These are phyloP conservation scores for Candida lessepsii DNA, from an alignment of 805 yeast species.

Conservation along the genomic window DNA sequence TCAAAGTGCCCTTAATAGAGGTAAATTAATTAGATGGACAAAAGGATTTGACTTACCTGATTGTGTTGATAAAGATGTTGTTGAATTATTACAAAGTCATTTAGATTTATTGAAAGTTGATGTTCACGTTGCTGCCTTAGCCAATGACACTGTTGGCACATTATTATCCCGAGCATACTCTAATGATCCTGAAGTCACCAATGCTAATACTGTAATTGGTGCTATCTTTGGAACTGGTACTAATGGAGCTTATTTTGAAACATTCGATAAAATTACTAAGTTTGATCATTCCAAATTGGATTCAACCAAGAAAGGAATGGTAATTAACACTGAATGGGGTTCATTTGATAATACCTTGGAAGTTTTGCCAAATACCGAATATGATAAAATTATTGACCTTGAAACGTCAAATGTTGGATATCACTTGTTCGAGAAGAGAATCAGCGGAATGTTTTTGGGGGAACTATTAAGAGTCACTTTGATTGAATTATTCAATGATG, in stretches of 20 bases:
- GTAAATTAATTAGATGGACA: constrained; percentile 91
- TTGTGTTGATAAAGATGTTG: constrained; percentile 82
- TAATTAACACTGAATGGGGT: constrained; percentile 97
- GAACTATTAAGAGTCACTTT: constrained; percentile 78
- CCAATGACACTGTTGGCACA: constrained; percentile 96
- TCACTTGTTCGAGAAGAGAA: constrained; percentile 91
- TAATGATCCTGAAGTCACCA: constrained; percentile 56
- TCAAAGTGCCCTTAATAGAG: constrained; percentile 77
- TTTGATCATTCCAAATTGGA: constrained; percentile 46
- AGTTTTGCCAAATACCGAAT: constrained; percentile 73
- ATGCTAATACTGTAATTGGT: constrained; percentile 79
- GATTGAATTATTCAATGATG: constrained; percentile 61
- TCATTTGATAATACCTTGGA: constrained; percentile 85
- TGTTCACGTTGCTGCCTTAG: constrained; percentile 78
- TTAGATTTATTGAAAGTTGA: constrained; percentile 59
- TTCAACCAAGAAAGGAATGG: constrained; percentile 53
- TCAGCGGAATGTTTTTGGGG: constrained; percentile 90
- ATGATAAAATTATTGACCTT: constrained; percentile 68
- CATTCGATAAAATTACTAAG: constrained; percentile 69
- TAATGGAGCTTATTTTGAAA: constrained; percentile 90
- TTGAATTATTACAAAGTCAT: constrained; percentile 65
- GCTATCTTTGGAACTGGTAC: constrained; percentile 97
- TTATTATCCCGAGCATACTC: constrained; percentile 84
- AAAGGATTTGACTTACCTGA: constrained; percentile 90
- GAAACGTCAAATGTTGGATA: constrained; percentile 79